Conservation (phyloP, 2,329 filamentous ascomycete species). For the Colletotrichum eremochloae region DNA sequence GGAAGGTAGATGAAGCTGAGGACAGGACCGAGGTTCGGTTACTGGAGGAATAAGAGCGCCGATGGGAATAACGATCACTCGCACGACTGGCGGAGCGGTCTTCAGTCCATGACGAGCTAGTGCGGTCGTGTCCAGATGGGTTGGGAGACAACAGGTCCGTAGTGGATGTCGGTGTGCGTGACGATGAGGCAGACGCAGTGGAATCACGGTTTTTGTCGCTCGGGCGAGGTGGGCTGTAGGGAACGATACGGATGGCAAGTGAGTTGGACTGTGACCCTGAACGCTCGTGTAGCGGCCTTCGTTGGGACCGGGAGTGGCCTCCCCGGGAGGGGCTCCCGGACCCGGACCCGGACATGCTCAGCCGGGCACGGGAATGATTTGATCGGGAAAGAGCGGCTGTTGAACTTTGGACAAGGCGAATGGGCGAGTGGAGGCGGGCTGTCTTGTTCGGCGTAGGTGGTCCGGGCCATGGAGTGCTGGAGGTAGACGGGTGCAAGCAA, state of each 20-base stretch:
- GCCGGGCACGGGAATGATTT: conserved; percentile 21
- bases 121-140: conserved; percentile 23
- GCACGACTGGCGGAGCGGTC: conserved; percentile 29
- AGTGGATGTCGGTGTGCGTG: conserved; percentile 35
- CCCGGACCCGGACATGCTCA: conserved; percentile 47
- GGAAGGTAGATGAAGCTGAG: conserved; percentile 43
- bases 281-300: conserved; percentile 55
- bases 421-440: conserved; percentile 39
- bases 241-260: conserved; percentile 62
- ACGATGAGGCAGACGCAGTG: conserved; percentile 41
- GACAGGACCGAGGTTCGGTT: conserved; percentile 36
- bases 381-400: neutral
- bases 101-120: conserved; percentile 23
- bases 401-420: neutral
- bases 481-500: conserved; percentile 1
- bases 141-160: conserved; percentile 33
- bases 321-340: conserved; percentile 42
- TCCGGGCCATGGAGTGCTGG: conserved; percentile 34
- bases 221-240: conserved; percentile 61
- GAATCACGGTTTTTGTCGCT: conserved; percentile 42
- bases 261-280: conserved; percentile 58
- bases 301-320: conserved; percentile 47
- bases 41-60: conserved; percentile 47
- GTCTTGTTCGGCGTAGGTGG: conserved; percentile 5
- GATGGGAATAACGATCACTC: conserved; percentile 31